Evolutionary conservation across 257 asterid species (phyloP).

Genomic region (Solanum peruvianum): DNA sequence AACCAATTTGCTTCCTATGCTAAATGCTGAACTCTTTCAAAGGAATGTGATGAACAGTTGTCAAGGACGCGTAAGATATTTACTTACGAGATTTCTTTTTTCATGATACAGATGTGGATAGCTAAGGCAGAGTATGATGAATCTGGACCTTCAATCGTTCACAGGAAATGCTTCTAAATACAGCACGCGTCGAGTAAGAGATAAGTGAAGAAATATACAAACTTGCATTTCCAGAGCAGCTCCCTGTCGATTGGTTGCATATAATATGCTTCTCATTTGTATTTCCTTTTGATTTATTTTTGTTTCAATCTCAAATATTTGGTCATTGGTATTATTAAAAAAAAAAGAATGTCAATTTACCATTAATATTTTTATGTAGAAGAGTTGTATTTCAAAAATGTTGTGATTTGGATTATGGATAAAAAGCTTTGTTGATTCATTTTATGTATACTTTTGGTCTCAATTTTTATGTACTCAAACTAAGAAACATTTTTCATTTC

Average conservation of each 20-base stretch:
- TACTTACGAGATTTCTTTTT: not conserved
- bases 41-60: not conserved
- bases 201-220: not conserved
- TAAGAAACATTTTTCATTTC: not conserved
- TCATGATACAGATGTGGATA: conserved; percentile 4
- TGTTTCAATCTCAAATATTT: not conserved
- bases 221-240: not conserved
- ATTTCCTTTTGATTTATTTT: not conserved
- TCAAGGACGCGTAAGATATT: not conserved
- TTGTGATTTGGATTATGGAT: not conserved
- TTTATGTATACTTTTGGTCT: not conserved
- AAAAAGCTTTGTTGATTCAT: not conserved
- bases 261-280: conserved; percentile 1
- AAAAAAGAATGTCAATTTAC: not conserved
- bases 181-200: not conserved
- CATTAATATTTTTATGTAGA: not conserved
- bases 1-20: not conserved
- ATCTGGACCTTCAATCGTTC: conserved; percentile 11
- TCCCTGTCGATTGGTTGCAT: not conserved
- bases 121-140: conserved; percentile 9
- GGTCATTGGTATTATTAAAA: not conserved
- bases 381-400: not conserved
- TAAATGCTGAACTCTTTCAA: not conserved
- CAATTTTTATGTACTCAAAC: not conserved
- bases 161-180: conserved; percentile 9